Evolutionary conservation across 2,329 filamentous ascomycete species (phyloP), one percentile per base, ranked within the genome.

Genomic region (Alternaria sp.): DNA sequence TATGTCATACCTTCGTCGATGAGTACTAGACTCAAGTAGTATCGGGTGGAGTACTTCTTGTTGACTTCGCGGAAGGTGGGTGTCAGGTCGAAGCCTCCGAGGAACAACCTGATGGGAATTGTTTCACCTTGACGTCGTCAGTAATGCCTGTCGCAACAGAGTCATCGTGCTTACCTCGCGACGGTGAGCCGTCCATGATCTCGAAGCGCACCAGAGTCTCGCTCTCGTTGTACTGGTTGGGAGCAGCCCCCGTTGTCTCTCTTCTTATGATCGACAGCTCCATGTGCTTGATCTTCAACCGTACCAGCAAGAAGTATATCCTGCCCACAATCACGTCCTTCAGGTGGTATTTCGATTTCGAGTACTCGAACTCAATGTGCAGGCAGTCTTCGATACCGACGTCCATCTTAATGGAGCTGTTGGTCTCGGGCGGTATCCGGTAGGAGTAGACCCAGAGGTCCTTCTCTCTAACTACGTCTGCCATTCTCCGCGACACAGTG

Each of bases 121-220:
- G 96, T 98, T 82, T 93, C 90, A 75, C 90, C 89, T 89, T 68
- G 59, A 50, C 51, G 8, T 7, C 14, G 69, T 80, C 46, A 80
- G 75, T 45, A n/a, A 15, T 20, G 20, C 12, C 20, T 21, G 6
- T 47, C 15, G 5, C 21, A 7, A 50, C 20, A 20, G 37, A 6
- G 14, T 37, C 12, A 5, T 9, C 18, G 21, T 45, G 33, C 84
- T 87, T 89, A 87, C 92, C 94, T 84, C 96, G 88, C 57, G 94
- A 97, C 33, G 96, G 96, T n/a, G 95, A 98, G 64, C 96, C 96
- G 79, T 99, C 96, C 96, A 99, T 99, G 78, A 99, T 99, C 91
- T 99, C 96, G 75, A 99, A 99, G 69, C 96, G 89, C 61, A 99
- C 96, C 73, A 99, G 84, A 3, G 96, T 99, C 83, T 99, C 96